phyloP scores from a whole-genome alignment of 2,329 filamentous ascomycete genomes.

The Fusarium tjaetaba region DNA sequence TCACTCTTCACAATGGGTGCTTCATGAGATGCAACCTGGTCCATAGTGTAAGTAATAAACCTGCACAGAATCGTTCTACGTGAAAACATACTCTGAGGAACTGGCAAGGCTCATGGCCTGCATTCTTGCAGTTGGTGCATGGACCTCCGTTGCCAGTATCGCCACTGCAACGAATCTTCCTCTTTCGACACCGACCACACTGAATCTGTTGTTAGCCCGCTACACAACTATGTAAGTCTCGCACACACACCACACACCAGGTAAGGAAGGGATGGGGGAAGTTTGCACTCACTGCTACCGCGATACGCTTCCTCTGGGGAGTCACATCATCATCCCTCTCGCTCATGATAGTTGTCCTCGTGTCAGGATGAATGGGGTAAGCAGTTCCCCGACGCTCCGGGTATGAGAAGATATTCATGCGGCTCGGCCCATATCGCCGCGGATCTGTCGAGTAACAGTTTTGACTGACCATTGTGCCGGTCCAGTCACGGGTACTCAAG shows the following conservation, averaged over 20 bases:
- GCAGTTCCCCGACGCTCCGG: constrained; percentile 33
- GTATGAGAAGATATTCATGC: constrained; percentile 31
- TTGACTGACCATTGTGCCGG: constrained; percentile 35
- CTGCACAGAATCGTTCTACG: neutral
- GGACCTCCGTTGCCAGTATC: constrained; percentile 78
- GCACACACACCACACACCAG: constrained; percentile 39
- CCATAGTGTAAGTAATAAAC: neutral
- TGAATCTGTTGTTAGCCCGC: constrained; percentile 52
- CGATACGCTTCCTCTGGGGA: constrained; percentile 65
- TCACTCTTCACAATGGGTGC: constrained; percentile 41
- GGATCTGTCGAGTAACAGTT: constrained; percentile 33
- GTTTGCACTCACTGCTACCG: constrained; percentile 63
- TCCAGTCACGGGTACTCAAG: neutral
- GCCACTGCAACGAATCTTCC: constrained; percentile 95
- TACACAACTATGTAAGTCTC: constrained; percentile 38
- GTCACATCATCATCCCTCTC: constrained; percentile 50
- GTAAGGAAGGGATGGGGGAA: constrained; percentile 8
- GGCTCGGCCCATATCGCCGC: constrained; percentile 23
- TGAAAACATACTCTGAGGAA: constrained; percentile 77
- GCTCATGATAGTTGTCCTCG: constrained; percentile 44
- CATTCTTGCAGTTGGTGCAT: constrained; percentile 85
- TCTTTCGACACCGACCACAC: constrained; percentile 90
- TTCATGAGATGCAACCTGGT: constrained; percentile 48
- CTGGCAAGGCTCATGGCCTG: constrained; percentile 76
- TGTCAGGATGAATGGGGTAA: constrained; percentile 34